Conservation (phyloP, 345 rosid genomes). For the Murraya paniculata region DNA sequence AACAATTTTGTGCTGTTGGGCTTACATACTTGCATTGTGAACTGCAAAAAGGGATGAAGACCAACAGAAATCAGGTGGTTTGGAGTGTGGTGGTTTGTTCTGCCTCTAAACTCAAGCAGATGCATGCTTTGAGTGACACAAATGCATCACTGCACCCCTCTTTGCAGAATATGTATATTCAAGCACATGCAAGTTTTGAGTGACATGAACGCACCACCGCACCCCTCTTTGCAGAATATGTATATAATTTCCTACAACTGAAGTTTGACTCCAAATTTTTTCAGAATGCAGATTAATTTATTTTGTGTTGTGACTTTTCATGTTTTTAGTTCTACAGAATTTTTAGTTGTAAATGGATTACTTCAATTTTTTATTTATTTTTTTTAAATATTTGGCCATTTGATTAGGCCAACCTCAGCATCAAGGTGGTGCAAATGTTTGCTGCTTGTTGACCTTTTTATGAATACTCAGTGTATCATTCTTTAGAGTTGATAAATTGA, state of each 20-base stretch:
- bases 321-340: not conserved
- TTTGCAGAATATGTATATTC: not conserved
- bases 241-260: not conserved
- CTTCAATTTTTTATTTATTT: not conserved
- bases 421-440: not conserved
- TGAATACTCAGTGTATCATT: not conserved
- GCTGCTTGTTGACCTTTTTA: not conserved
- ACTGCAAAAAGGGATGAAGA: not conserved
- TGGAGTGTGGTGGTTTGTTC: not conserved
- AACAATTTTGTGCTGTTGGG: not conserved
- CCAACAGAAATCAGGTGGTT: not conserved
- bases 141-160: not conserved
- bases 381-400: not conserved
- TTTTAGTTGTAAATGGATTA: not conserved
- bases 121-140: not conserved
- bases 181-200: not conserved
- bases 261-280: not conserved
- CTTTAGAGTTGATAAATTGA: constrained; percentile 18
- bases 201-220: not conserved
- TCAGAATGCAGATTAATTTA: not conserved
- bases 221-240: not conserved
- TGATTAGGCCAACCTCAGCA: too few relatives aligned
- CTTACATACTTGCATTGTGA: not conserved
- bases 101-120: not conserved
- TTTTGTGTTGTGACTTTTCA: not conserved